Conservation (phyloP, 2,329 filamentous ascomycete species). For the Drechslerella stenobrocha region DNA sequence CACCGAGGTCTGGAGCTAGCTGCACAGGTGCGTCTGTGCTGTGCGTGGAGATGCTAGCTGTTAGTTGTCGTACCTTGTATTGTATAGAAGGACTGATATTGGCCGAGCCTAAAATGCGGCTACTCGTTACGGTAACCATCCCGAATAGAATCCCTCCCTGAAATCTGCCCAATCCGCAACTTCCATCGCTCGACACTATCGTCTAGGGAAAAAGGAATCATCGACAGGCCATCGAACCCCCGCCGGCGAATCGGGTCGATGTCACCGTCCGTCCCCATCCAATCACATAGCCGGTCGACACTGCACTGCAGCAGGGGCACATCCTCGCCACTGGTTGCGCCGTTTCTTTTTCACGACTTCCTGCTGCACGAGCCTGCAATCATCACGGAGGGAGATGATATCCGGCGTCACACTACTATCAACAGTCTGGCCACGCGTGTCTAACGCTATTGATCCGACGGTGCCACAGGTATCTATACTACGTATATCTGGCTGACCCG, state of each 20-base stretch:
- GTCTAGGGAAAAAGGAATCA: too few species aligned
- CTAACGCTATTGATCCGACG: not conserved
- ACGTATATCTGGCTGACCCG: too few species aligned
- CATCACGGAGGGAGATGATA: not conserved
- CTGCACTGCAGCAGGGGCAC: conserved; percentile 41
- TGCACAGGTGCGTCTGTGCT: too few species aligned
- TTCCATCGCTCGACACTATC: too few species aligned
- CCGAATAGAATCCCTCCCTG: too few species aligned
- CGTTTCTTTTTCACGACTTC: conserved; percentile 1
- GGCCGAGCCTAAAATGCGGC: too few species aligned
- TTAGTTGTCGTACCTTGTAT: too few species aligned
- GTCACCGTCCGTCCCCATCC: conserved; percentile 31
- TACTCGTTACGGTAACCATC: too few species aligned
- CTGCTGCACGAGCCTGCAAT: not conserved
- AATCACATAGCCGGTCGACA: conserved; percentile 28
- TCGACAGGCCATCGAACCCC: conserved; percentile 8
- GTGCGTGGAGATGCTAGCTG: too few species aligned
- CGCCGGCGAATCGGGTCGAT: conserved; percentile 42
- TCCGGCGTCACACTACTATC: not conserved
- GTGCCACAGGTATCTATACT: not conserved
- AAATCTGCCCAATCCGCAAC: too few species aligned
- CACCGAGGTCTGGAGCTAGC: too few species aligned
- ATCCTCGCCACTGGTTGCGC: not conserved
- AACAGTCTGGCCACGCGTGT: not conserved
- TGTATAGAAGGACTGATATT: too few species aligned